Percentiles rank a stretch among this genome's conserved stretches.
These are phyloP conservation scores for Wickerhamomyces silvicola DNA, from an alignment of 805 yeast genomes.

Conservation along the genomic window DNA sequence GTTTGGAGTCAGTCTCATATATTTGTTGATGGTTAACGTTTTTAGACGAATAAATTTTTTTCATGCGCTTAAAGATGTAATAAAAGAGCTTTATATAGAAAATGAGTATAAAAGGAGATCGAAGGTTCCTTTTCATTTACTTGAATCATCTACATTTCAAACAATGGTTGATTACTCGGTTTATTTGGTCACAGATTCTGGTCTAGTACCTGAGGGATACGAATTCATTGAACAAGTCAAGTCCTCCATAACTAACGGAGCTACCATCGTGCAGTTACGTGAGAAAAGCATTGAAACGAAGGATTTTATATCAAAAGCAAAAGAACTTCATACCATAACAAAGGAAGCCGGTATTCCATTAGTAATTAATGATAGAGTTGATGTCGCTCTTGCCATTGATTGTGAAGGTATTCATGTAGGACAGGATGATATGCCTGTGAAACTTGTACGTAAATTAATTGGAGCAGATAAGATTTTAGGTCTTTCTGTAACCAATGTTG, in stretches of 20 bases:
- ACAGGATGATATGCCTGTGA: conserved; percentile 71
- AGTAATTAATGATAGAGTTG: conserved; percentile 80
- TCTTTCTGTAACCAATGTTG: conserved; percentile 56
- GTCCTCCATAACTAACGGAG: conserved; percentile 63
- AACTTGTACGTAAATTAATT: conserved; percentile 50
- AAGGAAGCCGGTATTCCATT: conserved; percentile 57
- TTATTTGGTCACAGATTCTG: conserved; percentile 76
- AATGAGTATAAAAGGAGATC: no score
- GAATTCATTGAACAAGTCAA: conserved; percentile 57
- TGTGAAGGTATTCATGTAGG: conserved; percentile 95
- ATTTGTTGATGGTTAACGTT: no score
- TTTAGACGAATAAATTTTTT: no score
- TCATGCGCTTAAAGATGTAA: no score
- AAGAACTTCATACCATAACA: conserved; percentile 55
- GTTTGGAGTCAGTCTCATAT: conserved; percentile 55
- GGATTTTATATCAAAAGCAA: conserved; percentile 59
- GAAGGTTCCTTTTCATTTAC: no score
- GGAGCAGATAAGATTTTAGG: conserved; percentile 79
- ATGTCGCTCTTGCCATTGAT: conserved; percentile 81
- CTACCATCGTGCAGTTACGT: conserved; percentile 74
- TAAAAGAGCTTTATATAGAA: no score
- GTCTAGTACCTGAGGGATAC: conserved; percentile 57
- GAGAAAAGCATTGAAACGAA: conserved; percentile 70
- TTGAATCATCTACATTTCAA: no score
- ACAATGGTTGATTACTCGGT: conserved; percentile 54